These are phyloP conservation scores for Globomyces pollinis-pini DNA, from an alignment of 192 early-diverging fungal species.

Conservation along the genomic window DNA sequence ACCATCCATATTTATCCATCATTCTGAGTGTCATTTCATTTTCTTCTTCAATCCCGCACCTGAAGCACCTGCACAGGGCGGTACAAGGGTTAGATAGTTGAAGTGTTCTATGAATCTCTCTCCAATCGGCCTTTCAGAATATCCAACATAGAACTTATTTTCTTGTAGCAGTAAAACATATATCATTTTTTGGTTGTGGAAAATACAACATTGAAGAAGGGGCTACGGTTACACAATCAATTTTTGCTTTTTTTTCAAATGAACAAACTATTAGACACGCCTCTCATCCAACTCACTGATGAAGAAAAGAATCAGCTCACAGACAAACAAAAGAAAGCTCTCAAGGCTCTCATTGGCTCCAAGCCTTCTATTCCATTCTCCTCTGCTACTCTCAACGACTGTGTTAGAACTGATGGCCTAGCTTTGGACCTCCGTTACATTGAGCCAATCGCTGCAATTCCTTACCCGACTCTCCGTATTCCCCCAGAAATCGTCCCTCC, in stretches of 20 bases:
- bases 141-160: constrained; percentile 3
- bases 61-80: neutral
- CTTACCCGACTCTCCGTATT: neutral
- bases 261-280: too few species aligned
- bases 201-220: too few species aligned
- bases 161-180: neutral
- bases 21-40: constrained; percentile 5
- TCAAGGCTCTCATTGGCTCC: too few species aligned
- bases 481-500: neutral
- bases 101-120: constrained; percentile 6
- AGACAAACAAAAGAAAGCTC: too few species aligned
- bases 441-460: neutral
- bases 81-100: neutral
- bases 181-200: too few species aligned
- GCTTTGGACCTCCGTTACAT: constrained; percentile 3
- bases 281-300: too few species aligned
- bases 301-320: too few species aligned
- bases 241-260: too few species aligned
- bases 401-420: constrained; percentile 11
- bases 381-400: constrained; percentile 12
- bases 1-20: constrained; percentile 8
- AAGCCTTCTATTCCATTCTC: constrained; percentile 13
- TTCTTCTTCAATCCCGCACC: neutral
- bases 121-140: neutral
- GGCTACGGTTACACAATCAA: too few species aligned